Conservation (phyloP, 2,329 filamentous ascomycete genomes). For the Sarocladiaceae sp. region DNA sequence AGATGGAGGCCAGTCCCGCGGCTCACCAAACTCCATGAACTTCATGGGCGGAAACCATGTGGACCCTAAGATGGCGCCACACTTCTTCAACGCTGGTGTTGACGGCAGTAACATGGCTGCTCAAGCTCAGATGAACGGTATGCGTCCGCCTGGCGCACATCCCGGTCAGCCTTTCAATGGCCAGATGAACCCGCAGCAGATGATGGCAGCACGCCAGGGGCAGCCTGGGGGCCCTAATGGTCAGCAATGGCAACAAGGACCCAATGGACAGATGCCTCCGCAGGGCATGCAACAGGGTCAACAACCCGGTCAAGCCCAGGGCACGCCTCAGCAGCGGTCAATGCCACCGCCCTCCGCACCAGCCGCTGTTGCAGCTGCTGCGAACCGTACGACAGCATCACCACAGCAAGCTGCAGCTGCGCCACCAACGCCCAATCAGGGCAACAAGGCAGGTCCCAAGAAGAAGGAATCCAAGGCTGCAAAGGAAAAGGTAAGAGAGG, state of each 20-base stretch:
- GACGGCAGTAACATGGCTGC: conserved; percentile 49
- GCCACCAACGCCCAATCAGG: conserved; percentile 70
- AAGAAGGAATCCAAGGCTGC: conserved; percentile 65
- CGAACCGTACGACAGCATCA: conserved; percentile 50
- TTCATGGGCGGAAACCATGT: conserved; percentile 57
- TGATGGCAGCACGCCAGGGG: conserved; percentile 39
- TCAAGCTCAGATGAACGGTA: conserved; percentile 54
- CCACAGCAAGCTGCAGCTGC: conserved; percentile 59
- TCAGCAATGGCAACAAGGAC: conserved; percentile 34
- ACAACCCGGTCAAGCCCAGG: conserved; percentile 40
- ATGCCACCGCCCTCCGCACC: conserved; percentile 64
- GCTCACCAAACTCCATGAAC: conserved; percentile 58
- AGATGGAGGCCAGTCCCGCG: conserved; percentile 59
- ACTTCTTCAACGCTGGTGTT: conserved; percentile 55
- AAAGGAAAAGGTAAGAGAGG: conserved; percentile 62
- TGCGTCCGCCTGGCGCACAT: conserved; percentile 65
- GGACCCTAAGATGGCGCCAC: conserved; percentile 53
- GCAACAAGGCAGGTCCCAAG: conserved; percentile 67
- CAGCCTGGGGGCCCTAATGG: conserved; percentile 21
- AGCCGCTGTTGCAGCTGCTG: conserved; percentile 29
- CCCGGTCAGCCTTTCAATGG: conserved; percentile 50
- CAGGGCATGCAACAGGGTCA: conserved; percentile 30
- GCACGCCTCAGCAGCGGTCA: conserved; percentile 64
- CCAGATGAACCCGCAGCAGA: conserved; percentile 55
- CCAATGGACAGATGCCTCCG: conserved; percentile 34